Evolutionary conservation across 345 rosid genomes (phyloP).

Genomic region (Gossypium anomalum): DNA sequence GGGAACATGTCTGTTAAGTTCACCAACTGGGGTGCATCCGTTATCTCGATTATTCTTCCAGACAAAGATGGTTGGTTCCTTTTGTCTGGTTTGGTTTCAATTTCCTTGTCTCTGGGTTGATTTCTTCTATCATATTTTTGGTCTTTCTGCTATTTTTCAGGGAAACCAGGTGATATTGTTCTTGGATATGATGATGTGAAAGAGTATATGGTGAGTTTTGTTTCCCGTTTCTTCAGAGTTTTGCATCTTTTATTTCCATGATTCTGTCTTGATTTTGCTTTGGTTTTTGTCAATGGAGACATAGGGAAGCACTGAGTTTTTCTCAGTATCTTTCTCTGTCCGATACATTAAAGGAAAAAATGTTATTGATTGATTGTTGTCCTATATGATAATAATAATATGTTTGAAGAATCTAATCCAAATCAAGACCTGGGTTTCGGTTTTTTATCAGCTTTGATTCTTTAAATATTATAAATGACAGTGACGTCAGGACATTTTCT

Average conservation of each 20-base stretch:
- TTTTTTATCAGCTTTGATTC: background rate
- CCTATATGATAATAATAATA: background rate
- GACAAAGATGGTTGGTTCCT: constrained; percentile 60
- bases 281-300: background rate
- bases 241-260: background rate
- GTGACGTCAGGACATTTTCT: background rate
- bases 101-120: background rate
- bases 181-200: constrained; percentile 70
- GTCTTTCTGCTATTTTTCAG: constrained; percentile 34
- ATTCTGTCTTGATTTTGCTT: background rate
- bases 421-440: background rate
- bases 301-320: background rate
- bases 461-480: background rate
- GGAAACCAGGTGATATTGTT: constrained; percentile 61
- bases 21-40: constrained; percentile 84
- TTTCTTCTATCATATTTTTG: background rate
- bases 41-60: constrained; percentile 65
- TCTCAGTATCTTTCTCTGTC: background rate
- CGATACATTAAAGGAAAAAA: background rate
- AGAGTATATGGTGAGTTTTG: constrained; percentile 49
- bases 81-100: background rate
- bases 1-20: constrained; percentile 61
- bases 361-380: background rate
- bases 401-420: background rate
- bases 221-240: no score